Conservation (phyloP, 2,329 filamentous ascomycete genomes). For the Microsporum canis region DNA sequence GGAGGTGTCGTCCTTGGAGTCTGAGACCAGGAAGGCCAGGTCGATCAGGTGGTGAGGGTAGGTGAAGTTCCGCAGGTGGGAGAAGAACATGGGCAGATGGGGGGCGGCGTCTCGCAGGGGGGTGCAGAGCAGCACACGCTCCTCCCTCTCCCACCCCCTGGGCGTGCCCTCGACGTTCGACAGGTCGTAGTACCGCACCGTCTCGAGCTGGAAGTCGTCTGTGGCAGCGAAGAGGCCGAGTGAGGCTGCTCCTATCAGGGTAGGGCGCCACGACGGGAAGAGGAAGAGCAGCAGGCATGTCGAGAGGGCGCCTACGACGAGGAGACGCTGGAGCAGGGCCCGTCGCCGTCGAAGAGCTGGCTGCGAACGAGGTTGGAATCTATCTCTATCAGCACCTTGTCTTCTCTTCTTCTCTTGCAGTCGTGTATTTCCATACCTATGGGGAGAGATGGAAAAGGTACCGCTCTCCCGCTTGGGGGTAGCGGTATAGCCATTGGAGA, state of each 20-base stretch:
- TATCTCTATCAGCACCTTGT: constrained; percentile 25
- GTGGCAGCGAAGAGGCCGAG: constrained; percentile 57
- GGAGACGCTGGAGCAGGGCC: constrained; percentile 59
- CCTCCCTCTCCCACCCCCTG: constrained; percentile 89
- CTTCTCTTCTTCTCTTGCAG: not conserved
- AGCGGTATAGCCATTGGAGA: constrained; percentile 60
- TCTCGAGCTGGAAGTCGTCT: constrained; percentile 73
- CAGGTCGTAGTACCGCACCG: constrained; percentile 93
- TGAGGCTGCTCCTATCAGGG: constrained; percentile 51
- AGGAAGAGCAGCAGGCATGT: constrained; percentile 56
- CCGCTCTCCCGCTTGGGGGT: constrained; percentile 58
- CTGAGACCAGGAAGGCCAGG: constrained; percentile 89
- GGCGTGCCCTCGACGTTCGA: constrained; percentile 83
- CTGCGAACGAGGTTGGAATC: constrained; percentile 75
- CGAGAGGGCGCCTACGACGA: constrained; percentile 44
- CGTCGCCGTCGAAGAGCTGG: constrained; percentile 61
- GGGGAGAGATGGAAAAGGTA: constrained; percentile 78
- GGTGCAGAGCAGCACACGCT: constrained; percentile 88
- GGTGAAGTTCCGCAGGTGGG: constrained; percentile 90
- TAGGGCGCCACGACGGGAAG: constrained; percentile 60
- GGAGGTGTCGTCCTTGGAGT: constrained; percentile 88
- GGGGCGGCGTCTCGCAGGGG: constrained; percentile 84
- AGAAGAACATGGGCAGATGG: constrained; percentile 96
- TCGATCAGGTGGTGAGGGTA: constrained; percentile 96
- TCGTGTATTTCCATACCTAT: no score